Evolutionary conservation across 2,329 filamentous ascomycete species (phyloP).

Genomic region (Hypoxylon sp.): DNA sequence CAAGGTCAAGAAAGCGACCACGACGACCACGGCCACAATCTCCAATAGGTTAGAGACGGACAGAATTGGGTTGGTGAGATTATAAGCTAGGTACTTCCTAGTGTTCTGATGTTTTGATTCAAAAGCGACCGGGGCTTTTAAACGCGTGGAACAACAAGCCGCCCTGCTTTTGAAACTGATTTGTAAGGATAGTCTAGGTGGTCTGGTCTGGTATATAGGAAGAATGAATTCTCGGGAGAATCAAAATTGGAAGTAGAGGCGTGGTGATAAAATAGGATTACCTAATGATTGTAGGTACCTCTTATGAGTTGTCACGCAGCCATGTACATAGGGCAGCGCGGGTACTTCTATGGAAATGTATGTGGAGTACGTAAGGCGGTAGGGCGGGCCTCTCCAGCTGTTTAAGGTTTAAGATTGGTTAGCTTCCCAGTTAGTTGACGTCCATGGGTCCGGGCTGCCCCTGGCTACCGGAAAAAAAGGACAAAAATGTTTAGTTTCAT

Average conservation of each 20-base stretch:
- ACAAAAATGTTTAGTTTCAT: slow-evolving; percentile 10
- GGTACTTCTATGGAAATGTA: too few relatives aligned
- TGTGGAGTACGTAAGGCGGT: background rate
- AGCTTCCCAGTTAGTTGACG: background rate
- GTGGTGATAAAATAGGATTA: background rate
- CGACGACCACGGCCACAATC: slow-evolving; percentile 33
- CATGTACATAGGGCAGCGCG: too few relatives aligned
- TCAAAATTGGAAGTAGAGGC: background rate
- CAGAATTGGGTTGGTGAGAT: slow-evolving; percentile 3
- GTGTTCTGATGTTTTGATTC: too few relatives aligned
- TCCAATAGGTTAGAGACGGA: slow-evolving; percentile 16
- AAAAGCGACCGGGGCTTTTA: background rate
- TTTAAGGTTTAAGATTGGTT: slow-evolving; percentile 23
- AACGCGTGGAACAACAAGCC: background rate
- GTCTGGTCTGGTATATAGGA: background rate
- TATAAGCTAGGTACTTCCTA: background rate
- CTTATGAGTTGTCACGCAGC: too few relatives aligned
- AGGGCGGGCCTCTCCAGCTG: too few relatives aligned
- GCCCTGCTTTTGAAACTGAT: background rate
- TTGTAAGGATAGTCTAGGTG: background rate
- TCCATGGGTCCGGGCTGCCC: slow-evolving; percentile 31
- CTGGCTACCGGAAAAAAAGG: slow-evolving; percentile 43
- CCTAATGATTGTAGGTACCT: background rate
- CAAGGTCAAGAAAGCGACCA: slow-evolving; percentile 31
- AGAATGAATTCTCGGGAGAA: background rate